A percentile compares a stretch with the other conserved stretches of the same genome.
Evolutionary conservation across 768 basidiomycete genomes (phyloP).

Genomic region (Pholiota conissans): DNA sequence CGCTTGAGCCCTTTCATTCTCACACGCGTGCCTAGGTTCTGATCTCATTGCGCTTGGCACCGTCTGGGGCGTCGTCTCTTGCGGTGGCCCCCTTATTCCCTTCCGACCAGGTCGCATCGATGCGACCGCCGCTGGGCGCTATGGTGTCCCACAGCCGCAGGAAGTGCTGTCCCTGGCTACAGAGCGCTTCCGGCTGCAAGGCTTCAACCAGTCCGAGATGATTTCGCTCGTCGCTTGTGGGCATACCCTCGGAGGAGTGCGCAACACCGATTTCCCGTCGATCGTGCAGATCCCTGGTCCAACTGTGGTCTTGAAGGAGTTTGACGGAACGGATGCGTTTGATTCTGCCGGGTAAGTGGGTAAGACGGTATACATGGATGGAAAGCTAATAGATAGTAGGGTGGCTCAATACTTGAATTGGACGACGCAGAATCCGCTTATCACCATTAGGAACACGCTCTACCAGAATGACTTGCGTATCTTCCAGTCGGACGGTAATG

Average conservation of each 20-base stretch:
- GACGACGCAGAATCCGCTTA: constrained; percentile 39
- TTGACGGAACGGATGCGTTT: constrained; percentile 34
- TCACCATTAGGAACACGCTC: constrained; percentile 31
- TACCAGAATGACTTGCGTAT: constrained; percentile 39
- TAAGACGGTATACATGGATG: neutral
- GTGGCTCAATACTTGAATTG: constrained; percentile 40
- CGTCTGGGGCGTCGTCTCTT: constrained; percentile 35
- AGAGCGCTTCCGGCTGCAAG: constrained; percentile 34
- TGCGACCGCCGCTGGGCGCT: constrained; percentile 33
- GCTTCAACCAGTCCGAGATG: constrained; percentile 42
- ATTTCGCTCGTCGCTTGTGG: constrained; percentile 46
- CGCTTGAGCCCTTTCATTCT: neutral
- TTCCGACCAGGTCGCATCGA: constrained; percentile 44
- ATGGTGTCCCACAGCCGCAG: constrained; percentile 40
- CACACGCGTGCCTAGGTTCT: constrained; percentile 28
- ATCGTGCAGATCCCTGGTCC: constrained; percentile 22
- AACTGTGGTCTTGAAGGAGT: constrained; percentile 25
- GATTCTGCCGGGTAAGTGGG: constrained; percentile 36
- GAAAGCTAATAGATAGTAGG: constrained; percentile 19
- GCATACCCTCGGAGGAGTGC: constrained; percentile 44
- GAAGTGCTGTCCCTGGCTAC: constrained; percentile 34
- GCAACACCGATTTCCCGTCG: constrained; percentile 38
- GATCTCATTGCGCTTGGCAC: constrained; percentile 42
- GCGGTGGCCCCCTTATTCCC: constrained; percentile 44
- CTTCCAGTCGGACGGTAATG: constrained; percentile 39